Evolutionary conservation across 1,139 yeast species (phyloP), one percentile per base, ranked within the genome.

Genomic region (Candida tunisiensis): DNA sequence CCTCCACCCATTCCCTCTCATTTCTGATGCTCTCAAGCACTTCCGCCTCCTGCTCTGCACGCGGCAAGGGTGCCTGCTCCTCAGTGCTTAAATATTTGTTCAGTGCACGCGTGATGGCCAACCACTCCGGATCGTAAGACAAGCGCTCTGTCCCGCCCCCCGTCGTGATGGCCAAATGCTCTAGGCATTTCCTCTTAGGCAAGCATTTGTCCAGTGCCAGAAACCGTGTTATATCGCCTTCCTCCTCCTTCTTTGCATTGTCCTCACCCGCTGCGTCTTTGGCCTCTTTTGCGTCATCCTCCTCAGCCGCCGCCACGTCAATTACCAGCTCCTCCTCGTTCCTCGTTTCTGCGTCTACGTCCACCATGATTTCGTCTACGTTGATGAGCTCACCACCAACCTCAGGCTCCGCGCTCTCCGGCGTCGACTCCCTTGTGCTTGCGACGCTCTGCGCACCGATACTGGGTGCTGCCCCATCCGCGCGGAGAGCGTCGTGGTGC

Each of bases 141-240:
- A 53, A 36, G 4, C 14, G 25, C 4, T 21, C 19, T 3, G 21
- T 23, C 8, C 28, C 25, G n/a, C 16, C 18, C 3, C 25, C 16
- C 20, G 19, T 25, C 28, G 21, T 20, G 25, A 71, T 43, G 0
- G 54, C 44, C 8, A 60, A 13, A 3, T 58, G 36, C 33, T 67
- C 67, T 3, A 80, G 38, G 41, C 61, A 78, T 18, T 55, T 43
- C 10, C 91, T 55, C 10, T 58, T 51, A 0, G 80, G 80, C 2
- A 75, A 52, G 39, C 92, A 80, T 45, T 88, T 88, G 47, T 85
- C 96, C 13, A 88, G 58, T 0, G 96, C 93, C 16, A 80, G 48
- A 42, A 88, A 85, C 2, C 53, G 39, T 0, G 93, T 77, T 3
- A 21, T 48, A 35, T 16, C 12, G 20, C 25, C 24, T 24, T 10